Evolutionary conservation across 352 stramenopile genomes (phyloP), one percentile per base, ranked within the genome.

Genomic region (Phytophthora foliorum): DNA sequence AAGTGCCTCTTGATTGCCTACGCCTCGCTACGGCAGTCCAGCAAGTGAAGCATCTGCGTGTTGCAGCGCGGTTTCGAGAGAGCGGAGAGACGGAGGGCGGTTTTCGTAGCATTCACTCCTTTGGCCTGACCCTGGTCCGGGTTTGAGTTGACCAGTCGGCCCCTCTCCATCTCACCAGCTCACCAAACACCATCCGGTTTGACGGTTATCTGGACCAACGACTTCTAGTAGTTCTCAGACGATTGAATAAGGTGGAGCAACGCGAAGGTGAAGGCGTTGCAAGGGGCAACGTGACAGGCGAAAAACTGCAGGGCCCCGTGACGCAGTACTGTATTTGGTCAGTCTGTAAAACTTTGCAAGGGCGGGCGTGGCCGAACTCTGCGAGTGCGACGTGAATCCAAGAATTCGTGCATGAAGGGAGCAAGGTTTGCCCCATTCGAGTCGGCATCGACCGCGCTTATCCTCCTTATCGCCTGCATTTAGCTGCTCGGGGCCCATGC

Each of bases 181-280:
- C n/a, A n/a, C 48, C n/a, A n/a, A 48, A n/a, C 17, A 61, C 63
- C n/a, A 51, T 32, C 27, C 21, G 13, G 58, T 13, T 13, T 55
- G 54, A 48, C 57, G 22, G 64, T 67, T 72, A 68, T 63, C 32
- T 27, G 25, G 22, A 17, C 21, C 49, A 67, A 45, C 24, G 41
- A 46, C 63, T 56, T 57, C 54, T 59, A 57, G 38, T 61, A 63
- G 69, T 73, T 69, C 45, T 70, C 44, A 67, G 61, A 51, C 45
- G 29, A 31, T 29, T 49, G 54, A 70, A 65, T 65, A 63, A 66
- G 53, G 27, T 59, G 44, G 51, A 60, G 56, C 58, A 58, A 48
- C 27, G 65, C 65, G 65, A 69, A 46, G 38, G 31, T 63, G 61
- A 44, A 25, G n/a, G 36, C 34, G 45, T 59, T 66, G 63, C 45